Base-by-base conservation (phyloP, 768 basidiomycete genomes). In the Kwoniella sp. region DNA sequence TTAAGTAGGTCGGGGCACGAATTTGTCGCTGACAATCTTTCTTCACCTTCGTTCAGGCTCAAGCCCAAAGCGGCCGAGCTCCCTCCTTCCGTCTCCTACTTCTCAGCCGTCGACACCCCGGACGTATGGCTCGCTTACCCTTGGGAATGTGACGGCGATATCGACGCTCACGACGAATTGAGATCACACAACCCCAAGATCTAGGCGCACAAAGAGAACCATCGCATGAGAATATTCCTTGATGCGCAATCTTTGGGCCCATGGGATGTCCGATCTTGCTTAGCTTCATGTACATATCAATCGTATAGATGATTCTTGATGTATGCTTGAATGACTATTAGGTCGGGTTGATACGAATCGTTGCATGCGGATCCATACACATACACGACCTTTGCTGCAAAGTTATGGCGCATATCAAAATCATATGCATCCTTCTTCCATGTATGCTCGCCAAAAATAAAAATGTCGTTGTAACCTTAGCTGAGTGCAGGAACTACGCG, bases 31-130 rank as follows among this genome's bases (percentile, higher is more conserved):
- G n/a, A n/a, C 24, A 25, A n/a, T 19, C 33, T 6, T 33, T 13
- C 33, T 33, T n/a, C 46, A 47, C 46, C 6, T n/a, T 47, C 46
- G 26, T 33, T 22, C 15, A 98, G 97, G 82, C 83, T 87, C 65
- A 97, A 97, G 82, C 82, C 83, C 30, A 99, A 99, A 82, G 77
- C 87, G 36, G 93, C 87, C 26, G 81, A 86, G 49, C 81, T 99
- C 37, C 90, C 92, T 2, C 70, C 83, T 1, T 85, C 86, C 63
- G 75, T 75, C 63, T 84, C 86, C 47, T 98, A 96, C 81, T 97
- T 87, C 70, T 84, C 87, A 22, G 92, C 93, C 21, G 86, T 84
- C 44, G 90, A 94, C 63, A 80, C 82, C 21, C 79, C 78, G 24
- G 79, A 81, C 58, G 64, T 76, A 40, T 81, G 81, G 81, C 76